phyloP scores from a whole-genome alignment of 495 filamentous ascomycete species.

The Aspergillus leporis region DNA sequence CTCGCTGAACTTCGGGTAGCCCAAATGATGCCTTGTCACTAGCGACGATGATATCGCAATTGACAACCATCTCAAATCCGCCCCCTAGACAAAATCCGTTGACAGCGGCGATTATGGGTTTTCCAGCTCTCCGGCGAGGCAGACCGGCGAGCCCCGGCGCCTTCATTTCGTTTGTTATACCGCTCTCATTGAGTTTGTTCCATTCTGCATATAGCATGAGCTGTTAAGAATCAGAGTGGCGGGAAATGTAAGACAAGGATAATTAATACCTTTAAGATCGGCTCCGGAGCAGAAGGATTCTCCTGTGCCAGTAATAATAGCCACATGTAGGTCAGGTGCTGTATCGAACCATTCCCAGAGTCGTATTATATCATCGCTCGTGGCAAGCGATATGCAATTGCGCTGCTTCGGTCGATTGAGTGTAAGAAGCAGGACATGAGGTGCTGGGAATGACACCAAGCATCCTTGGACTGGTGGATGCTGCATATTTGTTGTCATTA shows the following conservation, averaged over 20 bases:
- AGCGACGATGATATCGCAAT: conserved; percentile 70
- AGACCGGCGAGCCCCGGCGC: conserved; percentile 56
- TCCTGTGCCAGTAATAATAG: conserved; percentile 56
- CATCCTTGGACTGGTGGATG: conserved; percentile 30
- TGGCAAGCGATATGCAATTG: conserved; percentile 47
- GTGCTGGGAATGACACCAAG: conserved; percentile 41
- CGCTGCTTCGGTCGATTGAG: conserved; percentile 48
- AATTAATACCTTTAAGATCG: conserved; percentile 44
- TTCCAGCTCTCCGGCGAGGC: conserved; percentile 48
- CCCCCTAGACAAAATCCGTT: conserved; percentile 77
- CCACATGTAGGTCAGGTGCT: conserved; percentile 52
- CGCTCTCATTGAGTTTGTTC: conserved; percentile 37
- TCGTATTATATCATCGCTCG: conserved; percentile 47
- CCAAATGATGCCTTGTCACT: conserved; percentile 54
- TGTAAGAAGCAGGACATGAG: conserved; percentile 43
- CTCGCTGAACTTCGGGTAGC: conserved; percentile 68
- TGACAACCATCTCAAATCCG: conserved; percentile 70
- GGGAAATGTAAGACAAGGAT: background rate
- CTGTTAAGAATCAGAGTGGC: background rate
- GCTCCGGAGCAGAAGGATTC: conserved; percentile 59
- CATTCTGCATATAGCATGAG: conserved; percentile 32
- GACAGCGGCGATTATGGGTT: conserved; percentile 72
- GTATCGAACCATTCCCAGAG: conserved; percentile 54
- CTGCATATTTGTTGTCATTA: conserved; percentile 17
- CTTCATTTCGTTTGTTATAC: conserved; percentile 44